Percentiles rank a stretch among this genome's conserved stretches.
Evolutionary conservation across 2,329 filamentous ascomycete species (phyloP).

Genomic region (Coniochaeta sp.): DNA sequence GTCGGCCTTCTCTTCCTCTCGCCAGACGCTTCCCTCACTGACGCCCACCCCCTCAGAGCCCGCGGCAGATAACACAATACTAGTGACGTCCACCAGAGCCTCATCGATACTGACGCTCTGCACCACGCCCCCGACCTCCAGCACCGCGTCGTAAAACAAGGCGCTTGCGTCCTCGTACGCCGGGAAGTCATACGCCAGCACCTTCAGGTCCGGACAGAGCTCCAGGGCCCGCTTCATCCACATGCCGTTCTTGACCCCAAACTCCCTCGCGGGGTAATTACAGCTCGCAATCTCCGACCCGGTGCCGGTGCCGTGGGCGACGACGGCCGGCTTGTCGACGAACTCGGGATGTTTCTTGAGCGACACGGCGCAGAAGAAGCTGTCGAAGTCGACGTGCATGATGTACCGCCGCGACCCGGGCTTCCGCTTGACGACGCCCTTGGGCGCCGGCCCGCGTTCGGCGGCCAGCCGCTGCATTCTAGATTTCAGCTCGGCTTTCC

Average conservation of each 20-base stretch:
- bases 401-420: slow-evolving; percentile 70
- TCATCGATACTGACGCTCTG: slow-evolving; percentile 98
- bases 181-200: slow-evolving; percentile 92
- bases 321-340: slow-evolving; percentile 71
- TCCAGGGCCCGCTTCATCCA: slow-evolving; percentile 93
- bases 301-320: slow-evolving; percentile 78
- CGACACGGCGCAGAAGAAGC: slow-evolving; percentile 95
- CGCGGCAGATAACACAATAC: slow-evolving; percentile 55
- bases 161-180: slow-evolving; percentile 89
- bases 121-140: slow-evolving; percentile 72
- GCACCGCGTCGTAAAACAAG: slow-evolving; percentile 77
- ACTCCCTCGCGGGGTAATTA: slow-evolving; percentile 83
- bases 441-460: slow-evolving; percentile 46
- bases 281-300: slow-evolving; percentile 96
- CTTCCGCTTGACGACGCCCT: slow-evolving; percentile 37
- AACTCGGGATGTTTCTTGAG: slow-evolving; percentile 68
- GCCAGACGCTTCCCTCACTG: slow-evolving; percentile 61
- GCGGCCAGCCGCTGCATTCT: slow-evolving; percentile 74
- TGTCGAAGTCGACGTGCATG: slow-evolving; percentile 95
- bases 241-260: slow-evolving; percentile 95
- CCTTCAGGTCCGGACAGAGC: slow-evolving; percentile 75
- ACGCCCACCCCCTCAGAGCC: slow-evolving; percentile 58
- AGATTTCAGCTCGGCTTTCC: slow-evolving; percentile 92
- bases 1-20: slow-evolving; percentile 73
- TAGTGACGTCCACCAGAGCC: slow-evolving; percentile 77